Base-by-base conservation (phyloP, 1,284 basidiomycete genomes). In the Cryptococcus sp. region DNA sequence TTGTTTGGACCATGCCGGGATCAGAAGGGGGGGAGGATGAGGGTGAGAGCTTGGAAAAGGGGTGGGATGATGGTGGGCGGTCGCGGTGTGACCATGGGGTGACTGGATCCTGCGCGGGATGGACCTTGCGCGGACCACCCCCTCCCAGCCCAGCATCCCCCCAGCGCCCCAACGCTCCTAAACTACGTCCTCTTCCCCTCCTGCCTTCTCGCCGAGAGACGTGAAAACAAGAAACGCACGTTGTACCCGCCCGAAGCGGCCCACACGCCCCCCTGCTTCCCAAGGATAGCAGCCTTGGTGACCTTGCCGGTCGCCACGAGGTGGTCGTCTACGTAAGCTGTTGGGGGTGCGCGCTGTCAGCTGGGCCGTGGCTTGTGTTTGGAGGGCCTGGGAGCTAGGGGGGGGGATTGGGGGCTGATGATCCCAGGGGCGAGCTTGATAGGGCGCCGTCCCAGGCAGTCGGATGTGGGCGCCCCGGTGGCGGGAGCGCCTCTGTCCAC, bases 311-410 rank as follows among this genome's bases (percentile, higher is more conserved):
- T 87, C 33, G 85, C 88, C 63, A 95, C 76, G 61, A 97, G 85
- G 75, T 93, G 87, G 70, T 80, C 79, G 78, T 97, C 91, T 75
- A 96, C 89, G 80, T 95, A 95, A 57, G 79, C 91, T 93, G 70
- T 24, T 56, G 16, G 40, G 20, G 20, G 16, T 21, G 35, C 20
- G 16, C 15, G 33, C 12, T 13, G n/a, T 24, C n/a, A 24, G 18
- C 37, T 42, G 50, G 8, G 21, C 38, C 4, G 20, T 20, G n/a
- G n/a, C 5, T 45, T 5, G 20, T 5, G 12, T n/a, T 3, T 24
- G 20, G 11, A 42, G 23, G 37, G 35, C 11, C 24, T 33, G 13
- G 33, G 20, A 18, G 46, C 16, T 35, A 36, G n/a, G 46, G 46
- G 18, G 16, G 20, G 45, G 4, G 28, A 8, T 15, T 7, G n/a